Percentiles rank a stretch among this genome's conserved stretches.
phyloP scores from a whole-genome alignment of 257 asterid genomes.

The Ehretia macrophylla region DNA sequence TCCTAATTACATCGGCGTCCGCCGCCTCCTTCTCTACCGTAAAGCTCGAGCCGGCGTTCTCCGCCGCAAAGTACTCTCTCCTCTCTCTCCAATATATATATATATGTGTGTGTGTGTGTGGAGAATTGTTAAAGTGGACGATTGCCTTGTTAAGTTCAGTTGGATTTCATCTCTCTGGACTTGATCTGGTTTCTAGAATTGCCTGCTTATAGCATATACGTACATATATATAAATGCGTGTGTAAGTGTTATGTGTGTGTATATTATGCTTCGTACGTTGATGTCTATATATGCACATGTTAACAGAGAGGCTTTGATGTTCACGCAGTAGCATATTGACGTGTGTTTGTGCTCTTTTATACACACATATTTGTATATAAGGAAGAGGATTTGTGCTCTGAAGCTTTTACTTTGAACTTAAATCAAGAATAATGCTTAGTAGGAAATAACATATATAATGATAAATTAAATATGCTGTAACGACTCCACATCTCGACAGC shows the following conservation, averaged over 20 bases:
- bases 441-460: not conserved
- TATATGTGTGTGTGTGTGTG: not conserved
- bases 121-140: not conserved
- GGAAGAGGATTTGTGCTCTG: not conserved
- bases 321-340: no score
- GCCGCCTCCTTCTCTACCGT: slow-evolving; percentile 83
- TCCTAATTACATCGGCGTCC: slow-evolving; percentile 81
- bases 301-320: no score
- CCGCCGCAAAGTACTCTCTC: slow-evolving; percentile 70
- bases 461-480: no score
- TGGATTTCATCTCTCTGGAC: not conserved
- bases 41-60: slow-evolving; percentile 74
- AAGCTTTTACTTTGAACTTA: not conserved
- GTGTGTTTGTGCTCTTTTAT: not conserved
- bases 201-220: not conserved
- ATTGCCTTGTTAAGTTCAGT: not conserved
- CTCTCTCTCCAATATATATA: not conserved
- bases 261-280: not conserved
- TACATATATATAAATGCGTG: no score
- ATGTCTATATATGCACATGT: not conserved
- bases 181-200: not conserved
- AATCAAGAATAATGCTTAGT: not conserved
- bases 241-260: no score
- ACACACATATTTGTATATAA: not conserved
- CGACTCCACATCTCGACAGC: no score